Conservation (phyloP, 768 basidiomycete species). For the Sutorius australiensis region DNA sequence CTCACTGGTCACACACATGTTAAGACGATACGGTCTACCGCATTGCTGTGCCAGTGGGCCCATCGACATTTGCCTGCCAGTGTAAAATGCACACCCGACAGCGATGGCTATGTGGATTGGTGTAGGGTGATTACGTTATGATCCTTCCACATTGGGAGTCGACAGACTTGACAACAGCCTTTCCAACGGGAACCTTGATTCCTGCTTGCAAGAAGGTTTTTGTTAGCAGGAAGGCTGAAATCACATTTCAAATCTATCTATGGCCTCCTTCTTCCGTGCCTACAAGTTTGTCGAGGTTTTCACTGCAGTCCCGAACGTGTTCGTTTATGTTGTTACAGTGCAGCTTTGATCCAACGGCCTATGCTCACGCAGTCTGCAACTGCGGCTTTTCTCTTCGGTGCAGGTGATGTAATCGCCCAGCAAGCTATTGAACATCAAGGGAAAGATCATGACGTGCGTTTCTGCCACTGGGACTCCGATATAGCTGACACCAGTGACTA, state of each 20-base stretch:
- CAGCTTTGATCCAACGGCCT: slow-evolving; percentile 57
- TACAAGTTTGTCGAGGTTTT: slow-evolving; percentile 37
- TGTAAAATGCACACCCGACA: neutral
- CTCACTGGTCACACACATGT: neutral
- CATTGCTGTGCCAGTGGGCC: neutral
- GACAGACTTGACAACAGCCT: too few species aligned
- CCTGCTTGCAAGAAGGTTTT: neutral
- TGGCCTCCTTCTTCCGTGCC: slow-evolving; percentile 43
- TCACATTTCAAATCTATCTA: slow-evolving; percentile 10
- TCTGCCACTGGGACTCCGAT: neutral
- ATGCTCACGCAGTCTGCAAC: slow-evolving; percentile 58
- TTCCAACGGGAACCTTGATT: neutral
- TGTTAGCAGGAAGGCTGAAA: neutral
- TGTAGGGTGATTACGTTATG: neutral
- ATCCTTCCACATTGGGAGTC: neutral
- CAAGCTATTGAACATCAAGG: slow-evolving; percentile 76
- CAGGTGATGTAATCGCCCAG: slow-evolving; percentile 81
- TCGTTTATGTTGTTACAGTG: slow-evolving; percentile 35
- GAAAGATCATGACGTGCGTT: slow-evolving; percentile 67
- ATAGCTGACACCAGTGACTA: neutral
- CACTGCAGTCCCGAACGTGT: neutral
- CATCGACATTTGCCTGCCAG: neutral
- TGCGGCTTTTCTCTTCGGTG: slow-evolving; percentile 64
- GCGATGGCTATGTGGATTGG: too few species aligned
- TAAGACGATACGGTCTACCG: too few species aligned